phyloP scores from a whole-genome alignment of 345 rosid species.

The Durio zibethinus region DNA sequence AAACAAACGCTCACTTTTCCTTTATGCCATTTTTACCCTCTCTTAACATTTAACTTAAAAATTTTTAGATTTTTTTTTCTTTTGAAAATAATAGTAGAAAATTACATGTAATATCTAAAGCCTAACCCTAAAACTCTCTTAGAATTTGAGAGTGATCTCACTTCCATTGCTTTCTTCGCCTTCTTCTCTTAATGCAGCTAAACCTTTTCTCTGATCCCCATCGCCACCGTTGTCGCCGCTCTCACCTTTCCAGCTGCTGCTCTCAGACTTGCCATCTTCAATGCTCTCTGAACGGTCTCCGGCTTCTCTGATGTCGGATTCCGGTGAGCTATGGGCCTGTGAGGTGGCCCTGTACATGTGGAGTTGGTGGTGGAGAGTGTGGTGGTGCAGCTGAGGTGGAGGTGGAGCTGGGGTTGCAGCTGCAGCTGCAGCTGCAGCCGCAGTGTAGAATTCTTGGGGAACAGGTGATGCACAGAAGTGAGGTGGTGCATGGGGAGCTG shows the following conservation, averaged over 20 bases:
- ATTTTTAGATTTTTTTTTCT: not conserved
- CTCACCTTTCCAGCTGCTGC: conserved; percentile 75
- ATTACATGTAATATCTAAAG: not conserved
- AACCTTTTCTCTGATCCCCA: conserved; percentile 55
- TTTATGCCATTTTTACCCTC: conserved; percentile 26
- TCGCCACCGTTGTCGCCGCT: conserved; percentile 41
- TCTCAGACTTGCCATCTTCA: conserved; percentile 80
- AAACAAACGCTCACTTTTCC: conserved; percentile 24
- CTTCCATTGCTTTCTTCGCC: conserved; percentile 80
- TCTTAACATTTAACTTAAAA: conserved; percentile 11
- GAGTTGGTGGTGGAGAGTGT: conserved; percentile 50
- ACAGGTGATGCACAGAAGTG: conserved; percentile 69
- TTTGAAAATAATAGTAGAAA: not conserved
- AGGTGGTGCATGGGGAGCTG: conserved; percentile 42
- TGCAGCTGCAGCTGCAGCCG: conserved; percentile 33
- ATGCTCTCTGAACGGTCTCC: conserved; percentile 74
- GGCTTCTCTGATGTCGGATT: conserved; percentile 40
- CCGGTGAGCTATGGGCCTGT: conserved; percentile 50
- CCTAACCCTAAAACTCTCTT: conserved; percentile 20
- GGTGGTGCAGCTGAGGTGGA: conserved; percentile 44
- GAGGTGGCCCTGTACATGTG: conserved; percentile 50
- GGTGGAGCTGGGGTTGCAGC: conserved; percentile 21
- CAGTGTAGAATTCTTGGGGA: conserved; percentile 65
- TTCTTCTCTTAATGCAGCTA: conserved; percentile 66
- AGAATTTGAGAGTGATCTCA: conserved; percentile 87